Percentiles rank a stretch among this genome's conserved stretches.
Evolutionary conservation across 306 rosid species (phyloP).

Genomic region (Cucurbita moschata): DNA sequence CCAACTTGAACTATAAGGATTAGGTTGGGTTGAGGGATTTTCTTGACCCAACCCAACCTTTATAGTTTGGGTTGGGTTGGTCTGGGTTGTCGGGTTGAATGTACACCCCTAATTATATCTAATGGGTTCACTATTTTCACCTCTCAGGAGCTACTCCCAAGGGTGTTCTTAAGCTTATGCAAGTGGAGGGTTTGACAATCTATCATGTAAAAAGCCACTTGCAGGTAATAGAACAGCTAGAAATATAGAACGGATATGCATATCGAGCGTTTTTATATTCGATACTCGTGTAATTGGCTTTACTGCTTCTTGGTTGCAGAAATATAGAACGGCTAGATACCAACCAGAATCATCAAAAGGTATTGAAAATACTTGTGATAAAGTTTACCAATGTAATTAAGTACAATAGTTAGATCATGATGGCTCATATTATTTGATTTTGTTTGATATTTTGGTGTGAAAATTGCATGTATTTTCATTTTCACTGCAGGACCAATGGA

Average conservation of each 20-base stretch:
- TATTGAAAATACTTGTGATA: constrained; percentile 13
- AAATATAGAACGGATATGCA: background rate
- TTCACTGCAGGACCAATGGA: constrained; percentile 51
- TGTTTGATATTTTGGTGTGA: background rate
- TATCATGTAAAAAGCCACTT: constrained; percentile 99
- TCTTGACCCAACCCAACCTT: no score
- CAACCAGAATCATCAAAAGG: constrained; percentile 93
- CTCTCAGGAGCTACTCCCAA: constrained; percentile 91
- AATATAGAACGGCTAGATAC: constrained; percentile 98
- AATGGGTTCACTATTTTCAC: constrained; percentile 7
- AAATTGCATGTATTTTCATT: background rate
- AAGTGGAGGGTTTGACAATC: constrained; percentile 87
- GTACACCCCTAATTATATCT: background rate
- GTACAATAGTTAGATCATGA: background rate
- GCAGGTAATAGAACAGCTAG: constrained; percentile 32
- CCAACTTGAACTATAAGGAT: no score
- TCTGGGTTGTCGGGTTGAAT: no score
- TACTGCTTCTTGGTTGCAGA: constrained; percentile 52
- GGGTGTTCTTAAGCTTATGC: constrained; percentile 94
- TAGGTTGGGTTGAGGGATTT: no score
- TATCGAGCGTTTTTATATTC: constrained; percentile 3
- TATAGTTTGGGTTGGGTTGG: no score
- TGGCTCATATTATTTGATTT: background rate
- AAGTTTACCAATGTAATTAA: background rate
- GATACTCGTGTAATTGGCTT: constrained; percentile 14